Conservation (phyloP, 768 basidiomycete genomes). For the Chalciporus chontae region DNA sequence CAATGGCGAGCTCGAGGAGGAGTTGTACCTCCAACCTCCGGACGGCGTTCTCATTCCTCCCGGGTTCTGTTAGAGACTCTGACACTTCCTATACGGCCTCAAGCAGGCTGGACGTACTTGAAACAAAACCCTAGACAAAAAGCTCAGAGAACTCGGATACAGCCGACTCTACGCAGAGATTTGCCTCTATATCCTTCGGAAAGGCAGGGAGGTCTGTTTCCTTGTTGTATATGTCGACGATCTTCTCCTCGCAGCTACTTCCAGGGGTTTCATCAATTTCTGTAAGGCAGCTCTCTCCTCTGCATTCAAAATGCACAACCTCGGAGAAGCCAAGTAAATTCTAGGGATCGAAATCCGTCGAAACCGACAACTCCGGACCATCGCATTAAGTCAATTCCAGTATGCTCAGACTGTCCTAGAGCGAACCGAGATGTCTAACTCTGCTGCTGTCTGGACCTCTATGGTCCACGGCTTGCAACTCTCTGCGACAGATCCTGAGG, state of each 20-base stretch:
- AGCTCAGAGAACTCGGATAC: not conserved
- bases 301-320: constrained; percentile 1
- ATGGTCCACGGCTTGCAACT: not conserved
- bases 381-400: constrained; percentile 27
- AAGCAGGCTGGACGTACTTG: constrained; percentile 28
- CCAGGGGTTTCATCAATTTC: not conserved
- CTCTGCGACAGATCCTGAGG: not conserved
- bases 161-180: not conserved
- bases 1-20: constrained; percentile 24
- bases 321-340: constrained; percentile 18
- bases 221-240: constrained; percentile 2
- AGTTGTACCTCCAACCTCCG: constrained; percentile 25
- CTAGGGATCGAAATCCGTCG: constrained; percentile 32
- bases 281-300: not conserved
- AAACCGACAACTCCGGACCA: constrained; percentile 18
- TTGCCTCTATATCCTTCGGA: not conserved
- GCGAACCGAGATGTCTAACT: constrained; percentile 11
- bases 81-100: constrained; percentile 29
- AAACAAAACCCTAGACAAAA: constrained; percentile 16
- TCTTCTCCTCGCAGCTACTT: constrained; percentile 1
- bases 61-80: constrained; percentile 13
- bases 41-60: constrained; percentile 5
- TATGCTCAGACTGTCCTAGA: constrained; percentile 15
- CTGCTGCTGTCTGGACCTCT: constrained; percentile 5
- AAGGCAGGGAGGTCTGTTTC: not conserved